Conservation (phyloP, 1,284 basidiomycete genomes). For the Apiotrichum veenhuisii region DNA sequence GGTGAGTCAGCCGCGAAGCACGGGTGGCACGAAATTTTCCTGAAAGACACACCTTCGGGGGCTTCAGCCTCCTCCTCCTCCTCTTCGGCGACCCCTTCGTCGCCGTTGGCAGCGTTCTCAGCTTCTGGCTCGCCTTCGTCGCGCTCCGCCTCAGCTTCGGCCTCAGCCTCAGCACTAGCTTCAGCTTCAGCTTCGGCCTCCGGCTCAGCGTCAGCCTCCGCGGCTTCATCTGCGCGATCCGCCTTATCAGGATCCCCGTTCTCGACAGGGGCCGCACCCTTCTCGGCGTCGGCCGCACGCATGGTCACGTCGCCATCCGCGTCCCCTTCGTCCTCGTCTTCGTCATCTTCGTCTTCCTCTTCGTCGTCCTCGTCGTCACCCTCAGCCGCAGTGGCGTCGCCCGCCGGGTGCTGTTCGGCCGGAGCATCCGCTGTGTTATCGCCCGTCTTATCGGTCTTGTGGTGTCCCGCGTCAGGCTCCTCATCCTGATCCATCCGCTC, state of each 20-base stretch:
- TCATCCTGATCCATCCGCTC: constrained; percentile 10
- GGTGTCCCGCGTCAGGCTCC: background rate
- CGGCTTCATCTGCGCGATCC: background rate
- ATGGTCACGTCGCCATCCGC: constrained; percentile 26
- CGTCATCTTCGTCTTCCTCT: background rate
- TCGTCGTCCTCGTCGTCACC: constrained; percentile 3
- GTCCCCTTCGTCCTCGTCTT: constrained; percentile 12
- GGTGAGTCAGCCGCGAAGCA: background rate
- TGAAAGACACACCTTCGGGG: constrained; percentile 5
- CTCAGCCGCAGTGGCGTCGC: background rate
- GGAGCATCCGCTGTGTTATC: constrained; percentile 1
- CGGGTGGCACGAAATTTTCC: background rate
- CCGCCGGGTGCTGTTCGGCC: no score
- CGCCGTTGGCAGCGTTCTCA: constrained; percentile 5
- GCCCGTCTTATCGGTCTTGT: background rate
- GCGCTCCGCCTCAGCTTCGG: constrained; percentile 6
- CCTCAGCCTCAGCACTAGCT: constrained; percentile 1
- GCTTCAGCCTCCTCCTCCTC: constrained; percentile 13
- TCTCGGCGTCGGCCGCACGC: constrained; percentile 13
- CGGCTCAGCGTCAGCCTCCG: background rate
- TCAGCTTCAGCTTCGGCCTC: constrained; percentile 3
- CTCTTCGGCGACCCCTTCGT: constrained; percentile 8
- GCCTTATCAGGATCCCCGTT: background rate
- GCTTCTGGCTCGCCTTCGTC: constrained; percentile 2
- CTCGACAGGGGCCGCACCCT: background rate